Evolutionary conservation across 441 rosid species (phyloP).

Genomic region (Mallotus repandus): DNA sequence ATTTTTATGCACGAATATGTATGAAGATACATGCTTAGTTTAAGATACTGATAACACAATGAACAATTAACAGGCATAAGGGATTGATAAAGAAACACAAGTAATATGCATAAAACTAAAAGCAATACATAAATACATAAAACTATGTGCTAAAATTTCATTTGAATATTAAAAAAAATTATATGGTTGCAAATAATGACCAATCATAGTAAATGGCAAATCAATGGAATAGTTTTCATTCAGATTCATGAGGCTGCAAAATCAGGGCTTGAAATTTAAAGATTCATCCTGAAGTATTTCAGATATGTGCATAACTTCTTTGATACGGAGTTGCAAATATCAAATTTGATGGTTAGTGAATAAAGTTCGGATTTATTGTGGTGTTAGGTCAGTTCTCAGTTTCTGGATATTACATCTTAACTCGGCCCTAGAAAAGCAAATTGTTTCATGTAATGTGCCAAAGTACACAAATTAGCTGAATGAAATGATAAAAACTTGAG

Average conservation of each 20-base stretch:
- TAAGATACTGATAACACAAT: background rate
- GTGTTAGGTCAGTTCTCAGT: background rate
- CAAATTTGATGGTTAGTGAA: background rate
- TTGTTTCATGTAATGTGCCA: background rate
- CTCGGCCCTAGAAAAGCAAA: background rate
- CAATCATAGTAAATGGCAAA: background rate
- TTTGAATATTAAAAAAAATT: background rate
- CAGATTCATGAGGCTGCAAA: slow-evolving; percentile 7
- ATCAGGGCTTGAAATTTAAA: background rate
- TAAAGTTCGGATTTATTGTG: background rate
- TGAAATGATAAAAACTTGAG: background rate
- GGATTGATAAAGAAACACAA: background rate
- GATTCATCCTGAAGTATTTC: background rate
- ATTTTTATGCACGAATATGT: background rate
- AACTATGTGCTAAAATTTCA: background rate
- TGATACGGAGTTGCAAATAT: background rate
- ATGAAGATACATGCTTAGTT: background rate
- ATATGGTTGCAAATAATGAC: background rate
- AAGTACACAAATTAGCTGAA: slow-evolving; percentile 2
- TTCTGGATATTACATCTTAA: background rate
- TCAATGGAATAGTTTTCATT: background rate
- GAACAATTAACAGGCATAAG: background rate
- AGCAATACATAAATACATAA: background rate
- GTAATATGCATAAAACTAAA: background rate
- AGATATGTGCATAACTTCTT: background rate